Evolutionary conservation across 768 basidiomycete species (phyloP), one percentile per base, ranked within the genome.

Genomic region (Leccinum imitatum): DNA sequence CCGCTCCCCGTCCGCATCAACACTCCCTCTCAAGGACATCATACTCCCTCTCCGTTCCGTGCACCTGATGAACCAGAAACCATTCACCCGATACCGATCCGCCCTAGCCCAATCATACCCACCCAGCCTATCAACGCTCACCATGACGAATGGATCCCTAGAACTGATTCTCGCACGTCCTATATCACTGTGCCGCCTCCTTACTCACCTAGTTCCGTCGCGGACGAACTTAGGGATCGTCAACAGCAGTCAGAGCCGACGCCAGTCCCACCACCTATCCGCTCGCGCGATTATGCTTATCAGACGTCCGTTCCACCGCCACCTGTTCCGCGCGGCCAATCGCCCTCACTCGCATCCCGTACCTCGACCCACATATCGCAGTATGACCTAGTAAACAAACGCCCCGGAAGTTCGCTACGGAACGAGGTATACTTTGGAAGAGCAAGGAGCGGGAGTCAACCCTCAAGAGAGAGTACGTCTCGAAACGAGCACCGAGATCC

Each of bases 361-460:
- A 62, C 70, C 11, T 74, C 73, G 8, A 72, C 71, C 3, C 69
- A 69, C 31, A 57, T 74, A 10, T 74, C 73, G 6, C 74, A 74
- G 50, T 72, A 69, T 33, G 74, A 74, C 46, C 41, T 74, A 1
- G 66, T 74, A 4, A 70, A 62, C 35, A 70, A 69, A 37, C 67
- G 67, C 14, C 63, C 67, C 7, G 61, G 57, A n/a, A 66, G 65
- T 56, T 59, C 73, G 7, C 53, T 73, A 37, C 68, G 69, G 21
- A 59, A 74, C 19, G 72, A 75, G 27, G 47, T 65, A 25, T 66
- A 69, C 56, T 0, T 56, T 1, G 65, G 54, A 9, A 64, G 63
- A 52, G 56, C 66, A 0, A 59, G 70, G 54, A 72, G 65, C 10
- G 72, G 62, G 23, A 73, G 70, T 52, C 71, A 66, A 21, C 59